Percentiles rank a stretch among this genome's conserved stretches.
phyloP scores from a whole-genome alignment of 2,329 filamentous ascomycete species.

The Stagonosporopsis chrysanthemi region DNA sequence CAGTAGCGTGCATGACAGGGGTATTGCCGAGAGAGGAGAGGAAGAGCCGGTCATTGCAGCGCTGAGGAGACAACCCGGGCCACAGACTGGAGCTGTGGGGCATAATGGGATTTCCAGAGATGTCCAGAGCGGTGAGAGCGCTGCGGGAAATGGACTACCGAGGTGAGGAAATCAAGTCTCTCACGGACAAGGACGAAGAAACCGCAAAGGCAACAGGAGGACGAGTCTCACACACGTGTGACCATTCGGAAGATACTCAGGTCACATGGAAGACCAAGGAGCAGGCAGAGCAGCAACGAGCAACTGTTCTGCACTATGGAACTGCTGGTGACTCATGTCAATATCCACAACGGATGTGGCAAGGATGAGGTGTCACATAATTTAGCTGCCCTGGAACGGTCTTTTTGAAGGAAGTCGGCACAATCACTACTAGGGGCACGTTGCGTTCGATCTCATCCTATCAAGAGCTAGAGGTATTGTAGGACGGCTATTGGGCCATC shows the following conservation, averaged over 20 bases:
- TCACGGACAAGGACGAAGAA: neutral
- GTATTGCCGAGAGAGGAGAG: conserved; percentile 14
- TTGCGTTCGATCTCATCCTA: neutral
- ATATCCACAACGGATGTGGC: neutral
- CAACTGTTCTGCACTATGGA: neutral
- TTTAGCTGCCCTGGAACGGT: neutral
- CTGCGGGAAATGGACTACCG: conserved; percentile 45
- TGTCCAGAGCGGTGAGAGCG: conserved; percentile 25
- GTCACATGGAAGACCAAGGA: neutral
- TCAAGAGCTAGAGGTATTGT: neutral
- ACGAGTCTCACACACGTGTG: neutral
- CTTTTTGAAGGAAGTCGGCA: neutral
- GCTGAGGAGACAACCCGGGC: conserved; percentile 43
- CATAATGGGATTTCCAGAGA: conserved; percentile 16
- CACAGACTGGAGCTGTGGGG: conserved; percentile 23
- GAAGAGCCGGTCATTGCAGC: conserved; percentile 42
- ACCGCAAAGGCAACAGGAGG: neutral
- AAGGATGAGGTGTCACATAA: neutral
- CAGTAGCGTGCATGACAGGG: conserved; percentile 18
- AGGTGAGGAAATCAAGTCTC: conserved; percentile 24
- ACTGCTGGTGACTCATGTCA: neutral
- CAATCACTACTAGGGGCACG: neutral
- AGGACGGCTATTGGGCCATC: neutral
- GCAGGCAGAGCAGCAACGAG: neutral
- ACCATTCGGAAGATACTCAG: neutral